Evolutionary conservation across 805 yeast genomes (phyloP).

Genomic region (Starmerella gropengiesseri): DNA sequence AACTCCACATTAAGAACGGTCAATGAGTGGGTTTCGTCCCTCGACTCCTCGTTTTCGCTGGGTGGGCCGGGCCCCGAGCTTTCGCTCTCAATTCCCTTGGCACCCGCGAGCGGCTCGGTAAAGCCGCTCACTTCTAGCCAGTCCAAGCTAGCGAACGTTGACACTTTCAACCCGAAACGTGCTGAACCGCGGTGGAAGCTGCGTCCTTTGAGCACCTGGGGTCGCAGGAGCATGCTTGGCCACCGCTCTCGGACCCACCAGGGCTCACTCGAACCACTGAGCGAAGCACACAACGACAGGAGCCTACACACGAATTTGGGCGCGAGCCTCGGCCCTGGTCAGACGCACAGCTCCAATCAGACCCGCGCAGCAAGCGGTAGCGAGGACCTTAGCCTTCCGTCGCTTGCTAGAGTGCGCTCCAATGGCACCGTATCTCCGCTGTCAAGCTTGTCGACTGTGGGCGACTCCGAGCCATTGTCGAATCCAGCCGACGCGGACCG

Average conservation of each 20-base stretch:
- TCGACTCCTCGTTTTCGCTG: slow-evolving; percentile 9
- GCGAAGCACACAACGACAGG: no score
- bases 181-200: neutral
- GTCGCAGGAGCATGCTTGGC: neutral
- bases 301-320: neutral
- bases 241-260: no score
- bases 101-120: no score
- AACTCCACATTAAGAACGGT: slow-evolving; percentile 8
- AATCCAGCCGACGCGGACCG: no score
- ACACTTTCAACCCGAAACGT: no score
- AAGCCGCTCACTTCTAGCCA: no score
- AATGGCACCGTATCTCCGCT: neutral
- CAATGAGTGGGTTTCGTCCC: slow-evolving; percentile 9
- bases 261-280: no score
- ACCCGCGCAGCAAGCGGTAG: no score
- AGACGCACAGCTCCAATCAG: no score
- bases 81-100: neutral
- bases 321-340: neutral
- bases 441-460: neutral
- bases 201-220: neutral
- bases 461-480: no score
- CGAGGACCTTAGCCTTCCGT: neutral
- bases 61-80: neutral
- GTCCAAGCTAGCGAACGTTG: no score
- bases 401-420: neutral